Percentiles rank a stretch among this genome's conserved stretches.
Conservation (phyloP, 2,329 filamentous ascomycete genomes). For the Botrytis hyacinthi region DNA sequence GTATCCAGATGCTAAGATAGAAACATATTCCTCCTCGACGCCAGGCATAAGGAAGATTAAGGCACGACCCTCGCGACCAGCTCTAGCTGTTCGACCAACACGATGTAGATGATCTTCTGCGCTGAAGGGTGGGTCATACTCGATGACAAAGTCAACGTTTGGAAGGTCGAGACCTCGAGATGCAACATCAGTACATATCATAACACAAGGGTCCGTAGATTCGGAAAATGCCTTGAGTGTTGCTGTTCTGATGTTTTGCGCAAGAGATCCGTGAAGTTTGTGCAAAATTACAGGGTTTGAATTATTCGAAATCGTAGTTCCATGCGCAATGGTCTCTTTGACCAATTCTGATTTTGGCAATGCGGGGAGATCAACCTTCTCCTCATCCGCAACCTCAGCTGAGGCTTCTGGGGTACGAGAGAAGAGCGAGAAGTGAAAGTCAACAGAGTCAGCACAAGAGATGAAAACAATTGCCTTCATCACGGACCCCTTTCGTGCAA, state of each 20-base stretch:
- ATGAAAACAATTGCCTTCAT: constrained; percentile 98
- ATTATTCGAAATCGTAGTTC: constrained; percentile 69
- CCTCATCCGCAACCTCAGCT: constrained; percentile 40
- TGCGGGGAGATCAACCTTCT: constrained; percentile 36
- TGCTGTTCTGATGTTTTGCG: constrained; percentile 81
- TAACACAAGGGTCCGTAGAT: constrained; percentile 71
- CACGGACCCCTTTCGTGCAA: constrained; percentile 82
- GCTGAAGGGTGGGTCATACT: constrained; percentile 94
- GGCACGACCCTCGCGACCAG: constrained; percentile 82
- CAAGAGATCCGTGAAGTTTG: constrained; percentile 87
- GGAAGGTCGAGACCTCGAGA: constrained; percentile 94
- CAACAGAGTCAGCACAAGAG: constrained; percentile 93
- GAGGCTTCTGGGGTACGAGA: constrained; percentile 39
- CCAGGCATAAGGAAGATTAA: constrained; percentile 89
- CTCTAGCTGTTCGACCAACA: constrained; percentile 90
- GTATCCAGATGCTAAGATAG: constrained; percentile 45
- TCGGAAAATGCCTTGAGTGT: constrained; percentile 79
- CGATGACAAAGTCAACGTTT: constrained; percentile 89
- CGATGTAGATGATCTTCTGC: constrained; percentile 92
- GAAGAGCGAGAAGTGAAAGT: constrained; percentile 91
- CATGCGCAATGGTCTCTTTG: constrained; percentile 63
- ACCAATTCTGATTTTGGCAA: constrained; percentile 41
- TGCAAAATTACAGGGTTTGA: constrained; percentile 78
- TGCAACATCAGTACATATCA: constrained; percentile 93
- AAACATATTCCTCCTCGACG: constrained; percentile 85